phyloP scores from a whole-genome alignment of 1,284 basidiomycete species.

The Cystobasidium sp. region DNA sequence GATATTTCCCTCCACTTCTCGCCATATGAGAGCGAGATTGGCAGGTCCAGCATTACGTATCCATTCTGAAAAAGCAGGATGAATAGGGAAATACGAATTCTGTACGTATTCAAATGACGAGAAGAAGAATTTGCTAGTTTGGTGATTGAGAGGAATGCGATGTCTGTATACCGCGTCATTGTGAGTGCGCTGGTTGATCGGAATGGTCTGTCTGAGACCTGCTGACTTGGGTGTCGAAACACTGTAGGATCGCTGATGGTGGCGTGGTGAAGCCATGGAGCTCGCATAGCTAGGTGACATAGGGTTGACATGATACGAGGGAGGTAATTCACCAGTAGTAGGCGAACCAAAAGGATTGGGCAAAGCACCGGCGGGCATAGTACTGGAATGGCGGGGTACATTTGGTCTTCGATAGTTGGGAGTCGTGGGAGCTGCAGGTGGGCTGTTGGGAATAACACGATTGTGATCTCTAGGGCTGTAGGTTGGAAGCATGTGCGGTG shows the following conservation, averaged over 20 bases:
- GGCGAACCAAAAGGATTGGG: conserved; percentile 6
- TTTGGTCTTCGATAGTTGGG: not conserved
- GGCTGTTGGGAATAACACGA: not conserved
- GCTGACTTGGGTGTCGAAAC: too few species aligned
- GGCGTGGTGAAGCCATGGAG: too few species aligned
- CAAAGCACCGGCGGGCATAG: not conserved
- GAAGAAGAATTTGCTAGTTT: not conserved
- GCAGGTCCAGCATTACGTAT: not conserved
- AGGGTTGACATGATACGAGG: not conserved
- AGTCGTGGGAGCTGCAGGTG: conserved; percentile 1
- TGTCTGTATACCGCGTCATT: not conserved
- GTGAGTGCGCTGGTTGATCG: not conserved
- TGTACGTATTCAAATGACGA: conserved; percentile 9
- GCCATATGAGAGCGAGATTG: not conserved
- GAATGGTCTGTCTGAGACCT: conserved; percentile 3
- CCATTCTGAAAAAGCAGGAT: conserved; percentile 14
- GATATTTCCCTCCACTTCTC: not conserved
- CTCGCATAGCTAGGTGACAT: too few species aligned
- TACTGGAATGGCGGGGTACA: not conserved
- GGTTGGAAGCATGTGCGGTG: not conserved
- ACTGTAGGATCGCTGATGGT: not conserved
- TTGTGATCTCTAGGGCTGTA: not conserved
- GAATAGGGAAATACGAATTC: not conserved
- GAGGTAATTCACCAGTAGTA: not conserved
- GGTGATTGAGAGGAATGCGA: not conserved